Evolutionary conservation across 2,329 filamentous ascomycete genomes (phyloP), one percentile per base, ranked within the genome.

Genomic region (Ceratocystis colombiana): DNA sequence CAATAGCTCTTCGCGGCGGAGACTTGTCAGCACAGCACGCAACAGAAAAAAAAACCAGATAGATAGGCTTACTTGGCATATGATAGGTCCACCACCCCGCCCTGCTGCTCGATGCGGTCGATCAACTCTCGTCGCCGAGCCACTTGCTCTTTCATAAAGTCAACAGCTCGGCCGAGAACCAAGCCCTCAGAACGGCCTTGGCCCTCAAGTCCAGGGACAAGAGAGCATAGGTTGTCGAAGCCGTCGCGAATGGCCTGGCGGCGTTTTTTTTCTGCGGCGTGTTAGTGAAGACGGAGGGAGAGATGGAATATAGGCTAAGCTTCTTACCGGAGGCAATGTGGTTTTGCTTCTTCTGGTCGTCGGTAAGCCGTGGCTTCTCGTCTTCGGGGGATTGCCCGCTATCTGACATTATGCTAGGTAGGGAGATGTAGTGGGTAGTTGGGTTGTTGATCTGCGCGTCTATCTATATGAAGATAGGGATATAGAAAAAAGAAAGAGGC

Each of bases 111-210:
- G 50, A 88, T 79, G 68, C 80, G 77, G 30, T 79, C 76, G 64
- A 88, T 78, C 66, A 89, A 75, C 28, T 78, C 75, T 65, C 82
- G 79, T 20, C 87, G 79, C 72, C 84, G 81, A 61, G 79, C 76
- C 7, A 89, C 75, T 72, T 86, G 79, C 68, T 84, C 76, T 53
- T 79, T 79, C 72, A 89, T 86, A 69, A 80, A 87, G 15, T 87
- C 84, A 37, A 88, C 83, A 0, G 87, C 88, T 70, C 82, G 82
- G 69, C 86, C 84, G 25, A 96, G 79, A n/a, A 96, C 90, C 20
- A 90, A 80, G 33, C 89, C 89, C 74, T 96, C 91, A 69, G 89
- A 94, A 59, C 90, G 85, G 0, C 88, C 91, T 72, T 92, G 88
- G 0, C 91, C 91, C 71, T 89, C 83, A 64, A 95, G 80, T 0